Evolutionary conservation across 139 green algal species (phyloP).

Genomic region (Tetraselmis striata): DNA sequence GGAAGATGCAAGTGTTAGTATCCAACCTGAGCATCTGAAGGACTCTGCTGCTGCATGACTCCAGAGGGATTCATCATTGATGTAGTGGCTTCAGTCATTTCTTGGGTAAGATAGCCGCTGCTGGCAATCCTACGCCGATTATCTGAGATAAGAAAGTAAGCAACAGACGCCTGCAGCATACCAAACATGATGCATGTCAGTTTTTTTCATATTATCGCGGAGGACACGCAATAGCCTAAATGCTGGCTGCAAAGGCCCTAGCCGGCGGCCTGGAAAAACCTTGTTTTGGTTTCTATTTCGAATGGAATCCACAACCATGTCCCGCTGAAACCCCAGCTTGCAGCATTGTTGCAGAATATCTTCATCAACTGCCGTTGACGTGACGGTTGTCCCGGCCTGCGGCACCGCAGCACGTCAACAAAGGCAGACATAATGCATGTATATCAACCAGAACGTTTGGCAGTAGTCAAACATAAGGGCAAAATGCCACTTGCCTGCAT

Average conservation of each 20-base stretch:
- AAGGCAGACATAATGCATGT: too few relatives aligned
- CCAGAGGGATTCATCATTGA: constrained; percentile 20
- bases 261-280: too few relatives aligned
- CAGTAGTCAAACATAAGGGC: too few relatives aligned
- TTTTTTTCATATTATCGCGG: too few relatives aligned
- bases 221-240: too few relatives aligned
- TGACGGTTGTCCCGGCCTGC: constrained; percentile 53
- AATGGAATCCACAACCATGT: constrained; percentile 61
- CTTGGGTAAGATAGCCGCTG: constrained; percentile 44
- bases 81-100: constrained; percentile 44
- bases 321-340: constrained; percentile 72
- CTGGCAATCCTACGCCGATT: constrained; percentile 57
- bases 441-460: too few relatives aligned
- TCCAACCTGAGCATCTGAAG: neutral
- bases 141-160: constrained; percentile 91
- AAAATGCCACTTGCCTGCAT: constrained; percentile 71
- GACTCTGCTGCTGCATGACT: neutral
- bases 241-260: too few relatives aligned
- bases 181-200: too few relatives aligned
- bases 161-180: constrained; percentile 81
- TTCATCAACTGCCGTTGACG: constrained; percentile 42
- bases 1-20: too few relatives aligned
- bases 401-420: too few relatives aligned
- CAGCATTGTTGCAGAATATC: constrained; percentile 67
- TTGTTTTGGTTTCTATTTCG: constrained; percentile 74